Base-by-base conservation (phyloP, 2,329 filamentous ascomycete species). In the Acrocalymma vagum region DNA sequence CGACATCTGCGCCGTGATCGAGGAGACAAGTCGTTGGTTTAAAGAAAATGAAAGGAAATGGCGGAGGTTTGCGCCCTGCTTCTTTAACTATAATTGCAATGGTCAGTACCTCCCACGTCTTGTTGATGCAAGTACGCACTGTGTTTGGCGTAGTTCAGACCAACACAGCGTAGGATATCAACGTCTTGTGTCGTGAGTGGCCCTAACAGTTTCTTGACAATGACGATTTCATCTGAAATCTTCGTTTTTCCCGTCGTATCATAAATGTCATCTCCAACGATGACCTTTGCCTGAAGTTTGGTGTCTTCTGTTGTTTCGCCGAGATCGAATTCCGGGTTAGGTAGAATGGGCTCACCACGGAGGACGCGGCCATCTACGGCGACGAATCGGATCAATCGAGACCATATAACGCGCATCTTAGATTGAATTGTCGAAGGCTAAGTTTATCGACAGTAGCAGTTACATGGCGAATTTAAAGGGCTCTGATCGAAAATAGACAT, bases 71-170 rank as follows among this genome's bases (percentile, higher is more conserved):
- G 4, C 74, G 68, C 1, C 71, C 70, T 3, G 73, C 72, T 55
- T 80, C 76, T 6, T 63, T 62, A 46, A 78, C 76, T 78, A 29
- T 10, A 15, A 9, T 13, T 16, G 10, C 2, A 16, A 24, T 39
- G 23, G 35, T 8, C n/a, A 26, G 10, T 9, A 15, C 25, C n/a
- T 17, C n/a, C n/a, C n/a, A n/a, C n/a, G n/a, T n/a, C n/a, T n/a
- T n/a, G n/a, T n/a, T n/a, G n/a, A n/a, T n/a, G n/a, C 3, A 29
- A 6, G 6, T 27, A 24, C 34, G 15, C 42, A 56, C 49, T 77
- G 45, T 83, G 80, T 27, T 74, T 80, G 8, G 71, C 69, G 51
- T 82, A 82, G 51, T 83, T 82, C 14, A 83, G 52, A 0, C 80
- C 80, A 3, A 81, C 71, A 38, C 80, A 83, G 26, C 78, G 63